Conservation (phyloP, 108 stramenopile genomes). For the Bacterosira constricta region DNA sequence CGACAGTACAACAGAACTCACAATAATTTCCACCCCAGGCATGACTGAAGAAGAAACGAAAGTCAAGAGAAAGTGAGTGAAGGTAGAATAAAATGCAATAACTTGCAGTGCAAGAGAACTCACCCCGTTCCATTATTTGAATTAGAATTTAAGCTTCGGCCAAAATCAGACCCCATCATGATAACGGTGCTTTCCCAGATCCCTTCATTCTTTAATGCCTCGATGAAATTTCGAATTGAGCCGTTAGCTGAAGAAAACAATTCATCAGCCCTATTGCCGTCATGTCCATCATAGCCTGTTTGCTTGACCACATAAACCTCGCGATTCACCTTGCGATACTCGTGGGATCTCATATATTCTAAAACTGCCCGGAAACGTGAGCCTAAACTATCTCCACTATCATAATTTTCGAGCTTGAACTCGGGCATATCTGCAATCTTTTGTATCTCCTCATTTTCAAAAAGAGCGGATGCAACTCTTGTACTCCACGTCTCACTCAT, state of each 20-base stretch:
- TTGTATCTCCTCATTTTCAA: constrained; percentile 15
- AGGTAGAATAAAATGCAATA: no score
- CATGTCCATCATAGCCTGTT: constrained; percentile 37
- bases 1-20: no score
- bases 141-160: no score
- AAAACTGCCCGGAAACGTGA: neutral
- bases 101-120: no score
- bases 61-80: no score
- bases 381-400: neutral
- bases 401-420: constrained; percentile 15
- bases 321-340: constrained; percentile 29
- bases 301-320: constrained; percentile 31
- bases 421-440: constrained; percentile 21
- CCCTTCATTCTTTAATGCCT: constrained; percentile 37
- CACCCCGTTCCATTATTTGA: no score
- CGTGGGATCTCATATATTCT: constrained; percentile 3
- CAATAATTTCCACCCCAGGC: no score
- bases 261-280: neutral
- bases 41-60: no score
- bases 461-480: constrained; percentile 17
- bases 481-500: constrained; percentile 22
- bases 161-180: no score
- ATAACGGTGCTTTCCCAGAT: constrained; percentile 54
- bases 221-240: constrained; percentile 33
- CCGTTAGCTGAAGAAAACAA: constrained; percentile 14